Base-by-base conservation (phyloP, 2,329 filamentous ascomycete species). In the Aureobasidium sp. region DNA sequence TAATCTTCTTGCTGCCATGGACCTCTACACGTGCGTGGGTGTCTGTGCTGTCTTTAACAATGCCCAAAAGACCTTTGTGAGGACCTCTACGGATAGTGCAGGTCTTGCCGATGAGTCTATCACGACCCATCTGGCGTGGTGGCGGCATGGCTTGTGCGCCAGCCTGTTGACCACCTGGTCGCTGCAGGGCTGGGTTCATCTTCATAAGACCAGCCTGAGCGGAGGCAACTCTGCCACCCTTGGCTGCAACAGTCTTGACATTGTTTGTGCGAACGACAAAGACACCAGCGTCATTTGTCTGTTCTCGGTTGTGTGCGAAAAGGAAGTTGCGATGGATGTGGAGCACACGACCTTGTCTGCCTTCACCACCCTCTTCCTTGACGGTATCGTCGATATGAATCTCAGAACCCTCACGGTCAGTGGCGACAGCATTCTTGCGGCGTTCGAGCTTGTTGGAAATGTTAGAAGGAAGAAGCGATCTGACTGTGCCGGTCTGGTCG, bases 311-410 rank as follows among this genome's bases (percentile, higher is more conserved):
- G 71, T 95, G 90, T 60, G 95, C 79, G 78, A 96, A 99, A 19
- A 97, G 83, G 71, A 86, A 96, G n/a, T 90, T 91, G 56, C 94
- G 87, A 74, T 97, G 88, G 62, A 99, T 92, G 74, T 97, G 93
- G 62, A 96, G 84, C 67, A 99, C 96, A 67, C 90, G 90, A 67
- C 94, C 94, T 68, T 88, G 86, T 61, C 91, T 87, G 67, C 88
- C 85, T 76, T 96, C 91, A 37, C 93, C 94, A 22, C 88, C 87
- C 64, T 87, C 85, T 74, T 99, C 94, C 69, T 93, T 93, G 63
- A 99, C 90, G 1, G 91, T 92, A 72, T 99, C 94, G 62, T 96
- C 93, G 17, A 87, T 80, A 63, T 91, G 85, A 66, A 99, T 96
- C 73, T 99, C 94, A 17, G 92, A 91, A 14, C 94, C 93, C 69